phyloP scores from a whole-genome alignment of 345 rosid genomes.

The Dimocarpus longan region DNA sequence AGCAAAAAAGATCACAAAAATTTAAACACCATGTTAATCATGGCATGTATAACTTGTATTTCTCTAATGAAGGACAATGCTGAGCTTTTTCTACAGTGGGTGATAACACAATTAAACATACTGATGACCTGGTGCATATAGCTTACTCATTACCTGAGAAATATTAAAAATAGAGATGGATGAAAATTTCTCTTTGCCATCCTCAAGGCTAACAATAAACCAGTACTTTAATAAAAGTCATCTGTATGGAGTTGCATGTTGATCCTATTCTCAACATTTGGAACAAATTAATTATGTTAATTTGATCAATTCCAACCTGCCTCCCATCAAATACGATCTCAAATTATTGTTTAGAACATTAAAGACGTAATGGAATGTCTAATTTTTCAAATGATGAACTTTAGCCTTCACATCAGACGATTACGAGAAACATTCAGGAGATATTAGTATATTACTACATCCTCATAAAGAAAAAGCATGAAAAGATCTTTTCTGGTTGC shows the following conservation, averaged over 20 bases:
- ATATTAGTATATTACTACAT: no score
- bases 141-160: not conserved
- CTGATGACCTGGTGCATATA: not conserved
- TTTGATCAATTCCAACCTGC: not conserved
- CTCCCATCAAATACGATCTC: not conserved
- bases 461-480: not conserved
- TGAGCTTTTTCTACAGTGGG: not conserved
- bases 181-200: not conserved
- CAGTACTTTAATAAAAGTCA: not conserved
- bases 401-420: not conserved
- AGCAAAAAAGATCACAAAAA: not conserved
- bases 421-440: not conserved
- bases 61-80: not conserved
- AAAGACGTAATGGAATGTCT: not conserved
- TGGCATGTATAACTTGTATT: not conserved
- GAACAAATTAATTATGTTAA: not conserved
- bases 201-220: not conserved
- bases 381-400: not conserved
- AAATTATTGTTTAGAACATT: not conserved
- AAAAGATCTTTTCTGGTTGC: not conserved
- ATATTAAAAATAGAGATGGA: not conserved
- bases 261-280: not conserved
- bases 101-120: no score
- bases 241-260: not conserved
- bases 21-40: not conserved